Percentiles rank a stretch among this genome's conserved stretches.
Conservation (phyloP, 306 rosid species). For the Mucuna pruriens region DNA sequence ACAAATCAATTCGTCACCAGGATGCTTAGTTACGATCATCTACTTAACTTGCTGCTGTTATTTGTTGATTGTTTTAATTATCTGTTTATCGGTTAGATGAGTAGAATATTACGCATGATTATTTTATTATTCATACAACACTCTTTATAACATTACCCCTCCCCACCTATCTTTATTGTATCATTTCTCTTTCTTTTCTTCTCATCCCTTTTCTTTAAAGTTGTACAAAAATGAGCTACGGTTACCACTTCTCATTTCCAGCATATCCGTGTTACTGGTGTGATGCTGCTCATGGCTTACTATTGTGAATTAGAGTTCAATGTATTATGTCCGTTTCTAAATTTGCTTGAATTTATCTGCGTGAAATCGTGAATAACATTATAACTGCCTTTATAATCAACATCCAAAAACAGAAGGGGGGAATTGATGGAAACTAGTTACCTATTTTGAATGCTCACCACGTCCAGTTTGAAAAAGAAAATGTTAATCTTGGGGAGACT, state of each 20-base stretch:
- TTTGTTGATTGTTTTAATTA: slow-evolving; percentile 12
- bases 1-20: slow-evolving; percentile 34
- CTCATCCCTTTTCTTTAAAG: background rate
- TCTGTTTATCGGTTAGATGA: background rate
- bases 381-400: background rate
- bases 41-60: background rate
- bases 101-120: background rate
- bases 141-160: background rate
- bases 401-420: background rate
- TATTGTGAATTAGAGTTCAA: background rate
- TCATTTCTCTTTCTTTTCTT: background rate
- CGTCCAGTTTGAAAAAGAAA: background rate
- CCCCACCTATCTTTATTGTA: background rate
- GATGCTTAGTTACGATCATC: slow-evolving; percentile 10
- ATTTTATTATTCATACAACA: background rate
- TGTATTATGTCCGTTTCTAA: background rate
- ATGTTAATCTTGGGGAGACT: background rate
- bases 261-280: background rate
- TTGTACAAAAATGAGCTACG: background rate
- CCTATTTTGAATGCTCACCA: background rate
- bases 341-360: background rate
- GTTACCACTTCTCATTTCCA: background rate
- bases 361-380: background rate
- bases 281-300: no score
- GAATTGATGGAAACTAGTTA: background rate